Base-by-base conservation (phyloP, 495 filamentous ascomycete genomes). In the Aspergillus incahuasiensis region DNA sequence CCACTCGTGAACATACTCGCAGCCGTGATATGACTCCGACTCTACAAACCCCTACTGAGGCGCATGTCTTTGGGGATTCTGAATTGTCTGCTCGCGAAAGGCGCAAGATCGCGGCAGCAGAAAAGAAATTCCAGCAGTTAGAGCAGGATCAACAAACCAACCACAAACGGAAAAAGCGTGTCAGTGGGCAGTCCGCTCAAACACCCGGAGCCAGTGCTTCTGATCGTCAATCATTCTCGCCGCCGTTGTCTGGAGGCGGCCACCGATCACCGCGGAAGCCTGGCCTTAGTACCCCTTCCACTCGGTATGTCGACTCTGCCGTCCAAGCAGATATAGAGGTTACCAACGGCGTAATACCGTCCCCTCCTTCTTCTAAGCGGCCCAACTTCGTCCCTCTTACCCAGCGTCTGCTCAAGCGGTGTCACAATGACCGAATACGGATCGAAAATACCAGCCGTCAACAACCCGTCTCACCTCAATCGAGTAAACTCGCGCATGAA, bases 21-120 rank as follows among this genome's bases (percentile, higher is more conserved):
- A 96, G 91, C 66, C 89, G 91, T 40, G 91, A 95, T 61, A 74
- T 90, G 65, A 95, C 90, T 6, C 91, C 90, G 0, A 77, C 71
- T 6, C 48, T 64, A 28, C 67, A 62, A 22, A 72, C 75, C 3
- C 73, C 76, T 7, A 56, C 48, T 30, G 74, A 79, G 3, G 71
- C 63, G 54, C 76, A 73, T 61, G 75, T 47, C 61, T 80, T 63
- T 71, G 77, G 71, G 45, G 84, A 72, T 61, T 73, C 73, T 2
- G 90, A 89, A 63, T 78, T 90, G 5, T 94, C 91, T 5, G 90
- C 87, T 55, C 83, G 92, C 15, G 92, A 97, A 60, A 89, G 89
- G 68, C 82, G 89, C 39, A 97, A 97, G 65, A 82, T 96, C 22
- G 86, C 87, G 18, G 87, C 88, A 68, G 79, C 90, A 15, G 91